Percentiles rank a stretch among this genome's conserved stretches.
Evolutionary conservation across 768 basidiomycete species (phyloP).

Genomic region (Suillus americanus): DNA sequence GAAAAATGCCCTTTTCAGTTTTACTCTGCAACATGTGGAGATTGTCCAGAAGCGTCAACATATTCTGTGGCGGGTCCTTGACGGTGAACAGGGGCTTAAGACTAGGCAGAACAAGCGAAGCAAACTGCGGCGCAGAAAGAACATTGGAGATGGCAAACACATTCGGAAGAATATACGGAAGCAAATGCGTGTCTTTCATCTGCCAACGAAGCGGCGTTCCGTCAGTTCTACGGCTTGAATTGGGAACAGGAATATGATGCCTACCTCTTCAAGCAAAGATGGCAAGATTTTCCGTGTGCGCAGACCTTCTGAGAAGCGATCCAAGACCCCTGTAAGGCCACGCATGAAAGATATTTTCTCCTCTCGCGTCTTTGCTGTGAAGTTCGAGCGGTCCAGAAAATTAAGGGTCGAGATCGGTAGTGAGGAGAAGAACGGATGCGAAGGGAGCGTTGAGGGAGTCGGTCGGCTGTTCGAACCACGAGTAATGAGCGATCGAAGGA

Average conservation of each 20-base stretch:
- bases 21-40: conserved; percentile 84
- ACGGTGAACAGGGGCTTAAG: conserved; percentile 87
- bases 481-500: conserved; percentile 80
- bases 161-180: conserved; percentile 95
- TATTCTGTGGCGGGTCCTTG: conserved; percentile 96
- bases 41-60: conserved; percentile 92
- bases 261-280: conserved; percentile 90
- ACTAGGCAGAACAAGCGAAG: conserved; percentile 75
- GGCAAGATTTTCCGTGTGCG: conserved; percentile 88
- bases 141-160: conserved; percentile 86
- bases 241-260: conserved; percentile 8
- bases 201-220: conserved; percentile 23
- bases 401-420: conserved; percentile 94
- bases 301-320: conserved; percentile 85
- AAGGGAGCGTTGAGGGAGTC: conserved; percentile 75
- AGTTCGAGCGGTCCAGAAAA: conserved; percentile 94
- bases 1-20: conserved; percentile 81
- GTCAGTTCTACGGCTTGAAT: conserved; percentile 9
- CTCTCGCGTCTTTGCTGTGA: conserved; percentile 90
- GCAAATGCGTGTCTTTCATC: conserved; percentile 93
- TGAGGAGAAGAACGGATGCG: conserved; percentile 91
- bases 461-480: conserved; percentile 72
- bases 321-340: conserved; percentile 77
- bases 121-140: conserved; percentile 80
- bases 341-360: conserved; percentile 98